These are phyloP conservation scores for Ceratocystis huliohia DNA, from an alignment of 2,329 filamentous ascomycete genomes.

Conservation along the genomic window DNA sequence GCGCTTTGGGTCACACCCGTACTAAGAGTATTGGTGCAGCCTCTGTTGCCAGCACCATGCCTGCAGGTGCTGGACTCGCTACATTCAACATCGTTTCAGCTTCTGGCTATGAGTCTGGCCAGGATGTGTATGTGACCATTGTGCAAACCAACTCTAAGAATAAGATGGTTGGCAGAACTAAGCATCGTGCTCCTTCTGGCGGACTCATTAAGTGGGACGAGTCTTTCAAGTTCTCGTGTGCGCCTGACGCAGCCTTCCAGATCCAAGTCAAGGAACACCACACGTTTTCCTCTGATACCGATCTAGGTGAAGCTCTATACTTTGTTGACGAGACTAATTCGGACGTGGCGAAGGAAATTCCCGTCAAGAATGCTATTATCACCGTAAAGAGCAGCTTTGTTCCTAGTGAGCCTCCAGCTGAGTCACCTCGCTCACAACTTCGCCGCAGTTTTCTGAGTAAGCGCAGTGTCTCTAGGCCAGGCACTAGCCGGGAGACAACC, in stretches of 20 bases:
- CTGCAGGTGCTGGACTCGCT: constrained; percentile 59
- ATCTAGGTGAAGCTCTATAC: constrained; percentile 75
- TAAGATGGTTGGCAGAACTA: constrained; percentile 83
- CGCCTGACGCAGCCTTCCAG: constrained; percentile 75
- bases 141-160: constrained; percentile 54
- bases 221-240: constrained; percentile 63
- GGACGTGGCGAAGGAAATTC: constrained; percentile 58
- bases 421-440: constrained; percentile 37
- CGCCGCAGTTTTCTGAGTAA: constrained; percentile 46
- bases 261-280: constrained; percentile 74
- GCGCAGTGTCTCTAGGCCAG: constrained; percentile 26
- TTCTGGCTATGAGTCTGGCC: constrained; percentile 58
- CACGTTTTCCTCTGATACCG: constrained; percentile 70
- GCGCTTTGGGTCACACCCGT: constrained; percentile 33
- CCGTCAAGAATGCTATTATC: constrained; percentile 60
- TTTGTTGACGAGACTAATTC: constrained; percentile 72
- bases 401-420: constrained; percentile 29
- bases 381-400: constrained; percentile 62
- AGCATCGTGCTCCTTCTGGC: constrained; percentile 62
- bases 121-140: constrained; percentile 68
- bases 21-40: constrained; percentile 50
- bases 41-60: constrained; percentile 52
- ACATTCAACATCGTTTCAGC: constrained; percentile 70
- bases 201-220: constrained; percentile 62
- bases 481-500: constrained; percentile 34